These are phyloP conservation scores for Ananas comosus DNA, from an alignment of 176 grass and related monocot species.

Conservation along the genomic window DNA sequence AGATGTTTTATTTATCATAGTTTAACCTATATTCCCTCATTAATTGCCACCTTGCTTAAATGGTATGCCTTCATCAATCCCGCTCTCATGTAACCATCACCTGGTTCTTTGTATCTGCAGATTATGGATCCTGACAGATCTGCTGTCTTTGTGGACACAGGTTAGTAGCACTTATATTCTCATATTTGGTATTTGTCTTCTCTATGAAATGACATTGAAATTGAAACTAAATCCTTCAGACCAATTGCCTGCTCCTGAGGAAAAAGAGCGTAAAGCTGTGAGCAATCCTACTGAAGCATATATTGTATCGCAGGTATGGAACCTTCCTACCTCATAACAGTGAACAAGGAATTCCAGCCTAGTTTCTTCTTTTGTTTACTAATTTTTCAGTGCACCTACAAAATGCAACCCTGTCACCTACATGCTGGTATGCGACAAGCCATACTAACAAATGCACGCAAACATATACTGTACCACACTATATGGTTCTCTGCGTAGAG, in stretches of 20 bases:
- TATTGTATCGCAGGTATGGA: constrained; percentile 75
- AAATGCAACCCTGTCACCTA: too few relatives aligned
- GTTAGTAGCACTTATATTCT: constrained; percentile 25
- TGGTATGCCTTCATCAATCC: background rate
- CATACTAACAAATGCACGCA: too few relatives aligned
- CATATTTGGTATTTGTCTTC: constrained; percentile 13
- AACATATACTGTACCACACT: too few relatives aligned
- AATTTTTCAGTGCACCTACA: background rate
- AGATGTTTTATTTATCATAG: background rate
- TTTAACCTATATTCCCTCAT: background rate
- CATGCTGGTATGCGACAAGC: too few relatives aligned
- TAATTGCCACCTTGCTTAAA: background rate
- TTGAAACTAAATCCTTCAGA: constrained; percentile 38
- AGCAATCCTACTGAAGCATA: constrained; percentile 73
- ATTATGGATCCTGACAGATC: constrained; percentile 67
- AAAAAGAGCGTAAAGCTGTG: constrained; percentile 53
- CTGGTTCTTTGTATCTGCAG: constrained; percentile 38
- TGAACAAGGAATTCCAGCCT: background rate
- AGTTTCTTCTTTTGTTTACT: background rate
- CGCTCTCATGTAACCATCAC: background rate
- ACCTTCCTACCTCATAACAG: background rate
- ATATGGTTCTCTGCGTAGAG: too few relatives aligned
- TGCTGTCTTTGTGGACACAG: constrained; percentile 68
- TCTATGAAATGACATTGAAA: constrained; percentile 10
- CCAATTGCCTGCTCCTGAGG: constrained; percentile 60